phyloP scores from a whole-genome alignment of 2,329 filamentous ascomycete species.

The Trichocomaceae sp. region DNA sequence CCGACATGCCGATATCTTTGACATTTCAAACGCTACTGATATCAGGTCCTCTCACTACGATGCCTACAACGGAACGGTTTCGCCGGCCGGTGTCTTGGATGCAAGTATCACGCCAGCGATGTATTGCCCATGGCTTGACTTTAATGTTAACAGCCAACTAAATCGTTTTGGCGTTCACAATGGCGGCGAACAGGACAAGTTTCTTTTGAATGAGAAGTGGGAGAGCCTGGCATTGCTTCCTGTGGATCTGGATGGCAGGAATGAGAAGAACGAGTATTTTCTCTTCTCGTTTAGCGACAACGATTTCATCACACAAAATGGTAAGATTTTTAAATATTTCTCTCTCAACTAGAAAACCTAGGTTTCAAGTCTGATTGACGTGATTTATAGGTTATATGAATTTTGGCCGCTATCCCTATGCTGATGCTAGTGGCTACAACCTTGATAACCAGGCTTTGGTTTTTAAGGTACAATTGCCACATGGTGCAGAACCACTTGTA shows the following conservation, averaged over 20 bases:
- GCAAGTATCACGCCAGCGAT: conserved; percentile 49
- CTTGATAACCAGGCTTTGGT: conserved; percentile 59
- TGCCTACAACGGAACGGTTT: conserved; percentile 38
- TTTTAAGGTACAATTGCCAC: conserved; percentile 38
- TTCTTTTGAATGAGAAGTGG: conserved; percentile 70
- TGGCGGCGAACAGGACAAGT: conserved; percentile 53
- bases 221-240: conserved; percentile 61
- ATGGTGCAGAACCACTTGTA: conserved; percentile 5
- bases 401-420: conserved; percentile 50
- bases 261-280: conserved; percentile 55
- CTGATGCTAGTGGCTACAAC: conserved; percentile 52
- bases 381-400: conserved; percentile 47
- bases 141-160: conserved; percentile 60
- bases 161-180: conserved; percentile 62
- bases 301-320: conserved; percentile 68
- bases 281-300: conserved; percentile 64
- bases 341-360: neutral
- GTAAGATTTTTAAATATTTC: conserved; percentile 27
- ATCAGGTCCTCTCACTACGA: conserved; percentile 46
- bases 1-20: conserved; percentile 63
- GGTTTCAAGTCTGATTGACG: conserved; percentile 11
- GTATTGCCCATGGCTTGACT: conserved; percentile 63
- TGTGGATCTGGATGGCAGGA: conserved; percentile 41
- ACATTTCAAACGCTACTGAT: conserved; percentile 56
- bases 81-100: conserved; percentile 49